Conservation (phyloP, 192 early-diverging fungal species). For the Backusella parvicylindrica region DNA sequence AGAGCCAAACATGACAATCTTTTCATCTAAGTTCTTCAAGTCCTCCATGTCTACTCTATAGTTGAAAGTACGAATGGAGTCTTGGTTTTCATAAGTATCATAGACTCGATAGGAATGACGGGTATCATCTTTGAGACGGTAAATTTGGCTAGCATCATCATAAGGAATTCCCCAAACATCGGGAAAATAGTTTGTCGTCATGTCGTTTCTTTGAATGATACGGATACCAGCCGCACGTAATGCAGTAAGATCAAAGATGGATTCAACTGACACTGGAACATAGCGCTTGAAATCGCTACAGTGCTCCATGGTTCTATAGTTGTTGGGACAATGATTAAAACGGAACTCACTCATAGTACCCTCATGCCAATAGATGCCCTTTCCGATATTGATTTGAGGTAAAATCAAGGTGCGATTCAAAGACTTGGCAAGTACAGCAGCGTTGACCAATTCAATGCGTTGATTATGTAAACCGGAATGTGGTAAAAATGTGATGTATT, state of each 20-base stretch:
- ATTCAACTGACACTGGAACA: constrained; percentile 13
- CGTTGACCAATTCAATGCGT: constrained; percentile 47
- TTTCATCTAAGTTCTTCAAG: constrained; percentile 33
- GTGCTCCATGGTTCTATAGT: not conserved
- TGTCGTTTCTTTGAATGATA: constrained; percentile 14
- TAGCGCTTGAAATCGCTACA: constrained; percentile 27
- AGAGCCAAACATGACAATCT: constrained; percentile 45
- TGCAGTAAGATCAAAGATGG: constrained; percentile 29
- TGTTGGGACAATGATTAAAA: constrained; percentile 17
- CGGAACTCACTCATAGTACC: not conserved
- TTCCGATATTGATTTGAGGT: constrained; percentile 36
- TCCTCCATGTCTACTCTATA: constrained; percentile 36
- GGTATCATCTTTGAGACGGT: constrained; percentile 36
- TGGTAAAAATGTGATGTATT: constrained; percentile 45
- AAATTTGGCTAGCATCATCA: constrained; percentile 23
- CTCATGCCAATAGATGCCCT: constrained; percentile 24
- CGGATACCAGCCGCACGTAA: constrained; percentile 15
- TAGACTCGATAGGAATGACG: constrained; percentile 44
- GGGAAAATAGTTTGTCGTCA: constrained; percentile 41
- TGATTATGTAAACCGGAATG: constrained; percentile 59
- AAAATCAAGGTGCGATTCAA: constrained; percentile 53
- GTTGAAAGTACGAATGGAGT: constrained; percentile 18
- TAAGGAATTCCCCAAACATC: constrained; percentile 24
- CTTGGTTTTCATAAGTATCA: constrained; percentile 30
- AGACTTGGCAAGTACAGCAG: constrained; percentile 38